Evolutionary conservation across 805 yeast genomes (phyloP).

Genomic region (Nakazawaea ernobii): DNA sequence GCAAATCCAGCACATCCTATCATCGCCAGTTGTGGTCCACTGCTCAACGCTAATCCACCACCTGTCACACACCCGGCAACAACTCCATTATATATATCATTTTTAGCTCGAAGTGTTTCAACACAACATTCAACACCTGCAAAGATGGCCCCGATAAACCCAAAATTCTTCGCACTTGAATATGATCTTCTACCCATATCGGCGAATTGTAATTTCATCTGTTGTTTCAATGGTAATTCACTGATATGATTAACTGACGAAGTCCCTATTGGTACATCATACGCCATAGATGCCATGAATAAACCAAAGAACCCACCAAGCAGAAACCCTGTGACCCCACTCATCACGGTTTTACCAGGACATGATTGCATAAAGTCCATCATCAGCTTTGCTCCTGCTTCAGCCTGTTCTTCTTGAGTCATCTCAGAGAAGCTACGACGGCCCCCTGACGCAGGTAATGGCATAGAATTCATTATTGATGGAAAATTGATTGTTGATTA

Average conservation of each 20-base stretch:
- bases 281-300: constrained; percentile 87
- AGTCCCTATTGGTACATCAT: constrained; percentile 70
- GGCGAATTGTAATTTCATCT: constrained; percentile 80
- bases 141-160: constrained; percentile 85
- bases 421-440: constrained; percentile 45
- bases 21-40: constrained; percentile 90
- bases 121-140: constrained; percentile 90
- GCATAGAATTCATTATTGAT: neutral
- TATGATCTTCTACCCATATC: constrained; percentile 92
- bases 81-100: constrained; percentile 87
- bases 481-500: neutral
- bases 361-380: constrained; percentile 84
- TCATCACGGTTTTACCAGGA: constrained; percentile 88
- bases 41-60: constrained; percentile 86
- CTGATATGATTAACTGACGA: constrained; percentile 49
- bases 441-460: neutral
- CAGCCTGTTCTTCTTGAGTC: constrained; percentile 92
- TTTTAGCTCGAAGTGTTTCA: constrained; percentile 82
- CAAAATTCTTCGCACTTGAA: constrained; percentile 89
- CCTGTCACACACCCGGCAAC: constrained; percentile 96
- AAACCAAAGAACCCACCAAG: constrained; percentile 94
- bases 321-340: constrained; percentile 91
- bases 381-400: constrained; percentile 80
- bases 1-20: constrained; percentile 98
- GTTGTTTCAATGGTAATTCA: constrained; percentile 87